Base-by-base conservation (phyloP, 345 rosid genomes). In the Boechera retrofracta region DNA sequence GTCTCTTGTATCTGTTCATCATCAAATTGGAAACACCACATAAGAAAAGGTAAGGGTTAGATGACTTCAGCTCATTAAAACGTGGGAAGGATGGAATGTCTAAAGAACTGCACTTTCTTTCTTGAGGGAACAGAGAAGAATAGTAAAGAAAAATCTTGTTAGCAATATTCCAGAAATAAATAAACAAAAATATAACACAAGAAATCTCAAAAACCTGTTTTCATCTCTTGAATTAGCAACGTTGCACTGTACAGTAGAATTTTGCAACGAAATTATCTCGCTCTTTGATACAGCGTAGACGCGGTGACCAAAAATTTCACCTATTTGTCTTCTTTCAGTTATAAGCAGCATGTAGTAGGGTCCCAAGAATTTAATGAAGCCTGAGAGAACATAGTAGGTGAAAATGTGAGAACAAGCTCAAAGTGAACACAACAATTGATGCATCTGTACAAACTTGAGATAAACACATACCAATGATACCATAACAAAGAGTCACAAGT, bases 341-440 rank as follows among this genome's bases (percentile, higher is more conserved):
- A 94, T 89, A 51, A 94, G 83, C 45, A 94, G 77, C 97, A 94
- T 90, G 83, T 94, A 90, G 60, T 94, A 94, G 15, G 97, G 97
- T 58, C 97, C 98, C 78, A 90, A 82, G 80, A 91, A 94, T 63
- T 87, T 88, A 69, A 94, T 80, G 54, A 90, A 94, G 67, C 98
- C 97, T 93, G 80, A 21, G 56, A 77, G 11, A 67, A 52, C 29
- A 82, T 62, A 74, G 0, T 39, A 35, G 7, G 12, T 33, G 2
- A 41, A 63, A 21, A 39, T 31, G 31, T 12, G 21, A 57, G 58
- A 45, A 57, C 6, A 57, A 45, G 12, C 21, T 51, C 55, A 58
- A 66, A 57, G 18, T 26, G 1, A 62, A 53, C 13, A 15, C 31
- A 51, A 38, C 1, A 45, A 36, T 9, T 8, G 10, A n/a, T 5